Evolutionary conservation across 768 basidiomycete species (phyloP).

Genomic region (Tylopilus balloui): DNA sequence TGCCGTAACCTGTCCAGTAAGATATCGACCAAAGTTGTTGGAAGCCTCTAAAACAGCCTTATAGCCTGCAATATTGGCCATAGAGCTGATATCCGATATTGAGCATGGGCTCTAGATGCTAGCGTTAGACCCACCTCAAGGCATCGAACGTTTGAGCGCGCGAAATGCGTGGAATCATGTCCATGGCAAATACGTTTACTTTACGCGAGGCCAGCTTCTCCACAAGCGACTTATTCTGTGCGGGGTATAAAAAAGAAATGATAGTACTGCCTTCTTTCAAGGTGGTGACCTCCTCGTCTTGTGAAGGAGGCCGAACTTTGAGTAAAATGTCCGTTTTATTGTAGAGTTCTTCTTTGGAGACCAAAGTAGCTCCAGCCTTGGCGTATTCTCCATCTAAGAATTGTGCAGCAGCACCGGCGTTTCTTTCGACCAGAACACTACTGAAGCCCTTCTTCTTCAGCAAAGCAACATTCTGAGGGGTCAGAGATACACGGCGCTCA

Average conservation of each 20-base stretch:
- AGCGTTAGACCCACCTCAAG: constrained; percentile 50
- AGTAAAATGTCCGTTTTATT: constrained; percentile 69
- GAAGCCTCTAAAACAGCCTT: constrained; percentile 89
- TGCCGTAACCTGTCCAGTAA: constrained; percentile 89
- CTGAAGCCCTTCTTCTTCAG: constrained; percentile 81
- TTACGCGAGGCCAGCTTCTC: constrained; percentile 63
- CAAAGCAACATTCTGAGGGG: constrained; percentile 70
- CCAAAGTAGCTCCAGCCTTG: constrained; percentile 74
- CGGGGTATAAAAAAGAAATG: constrained; percentile 81
- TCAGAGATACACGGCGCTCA: constrained; percentile 77
- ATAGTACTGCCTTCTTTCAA: constrained; percentile 74
- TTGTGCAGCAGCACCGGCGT: constrained; percentile 68
- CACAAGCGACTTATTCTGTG: constrained; percentile 73
- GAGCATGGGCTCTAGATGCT: neutral
- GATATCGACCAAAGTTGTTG: constrained; percentile 83
- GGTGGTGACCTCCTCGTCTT: constrained; percentile 53
- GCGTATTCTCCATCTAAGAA: constrained; percentile 79
- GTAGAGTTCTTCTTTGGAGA: constrained; percentile 69
- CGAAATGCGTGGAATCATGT: constrained; percentile 87
- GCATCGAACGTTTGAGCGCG: constrained; percentile 89
- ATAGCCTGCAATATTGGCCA: constrained; percentile 94
- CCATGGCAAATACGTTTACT: constrained; percentile 82
- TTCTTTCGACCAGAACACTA: constrained; percentile 66
- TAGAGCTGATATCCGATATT: constrained; percentile 50
- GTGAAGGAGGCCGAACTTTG: constrained; percentile 77